Conservation (phyloP, 768 basidiomycete genomes). For the Rhodotorula graminis region DNA sequence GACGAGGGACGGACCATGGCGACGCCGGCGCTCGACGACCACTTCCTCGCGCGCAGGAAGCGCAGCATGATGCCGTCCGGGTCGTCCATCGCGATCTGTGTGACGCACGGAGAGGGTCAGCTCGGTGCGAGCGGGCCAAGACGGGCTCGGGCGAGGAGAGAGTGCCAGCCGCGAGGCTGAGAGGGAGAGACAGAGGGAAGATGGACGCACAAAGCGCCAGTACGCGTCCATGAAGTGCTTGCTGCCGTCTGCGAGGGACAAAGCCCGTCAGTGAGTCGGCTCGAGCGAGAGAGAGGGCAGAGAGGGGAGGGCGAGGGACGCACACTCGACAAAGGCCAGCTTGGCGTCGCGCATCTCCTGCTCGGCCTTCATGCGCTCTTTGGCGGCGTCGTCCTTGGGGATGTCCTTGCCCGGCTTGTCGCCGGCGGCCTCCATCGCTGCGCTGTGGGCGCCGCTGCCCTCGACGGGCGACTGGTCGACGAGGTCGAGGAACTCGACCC, state of each 20-base stretch:
- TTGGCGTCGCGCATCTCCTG: conserved; percentile 36
- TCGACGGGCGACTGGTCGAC: conserved; percentile 25
- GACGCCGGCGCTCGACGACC: conserved; percentile 37
- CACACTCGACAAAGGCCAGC: conserved; percentile 38
- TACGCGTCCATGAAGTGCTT: conserved; percentile 34
- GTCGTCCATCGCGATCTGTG: conserved; percentile 31
- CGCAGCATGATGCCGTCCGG: conserved; percentile 38
- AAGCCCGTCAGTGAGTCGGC: background rate
- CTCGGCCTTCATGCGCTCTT: conserved; percentile 29
- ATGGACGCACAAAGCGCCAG: conserved; percentile 37
- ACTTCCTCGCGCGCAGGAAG: conserved; percentile 41
- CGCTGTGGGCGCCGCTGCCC: conserved; percentile 12
- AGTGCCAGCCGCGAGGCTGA: no score
- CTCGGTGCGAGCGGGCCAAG: background rate
- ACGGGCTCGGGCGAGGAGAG: background rate
- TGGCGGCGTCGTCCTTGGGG: conserved; percentile 38
- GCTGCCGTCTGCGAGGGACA: conserved; percentile 27
- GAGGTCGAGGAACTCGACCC: conserved; percentile 27
- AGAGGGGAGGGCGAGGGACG: background rate
- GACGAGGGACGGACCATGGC: conserved; percentile 30
- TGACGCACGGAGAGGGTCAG: no score
- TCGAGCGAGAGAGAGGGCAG: no score
- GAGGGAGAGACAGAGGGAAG: no score
- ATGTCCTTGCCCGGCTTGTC: conserved; percentile 28
- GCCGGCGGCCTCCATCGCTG: background rate